phyloP scores from a whole-genome alignment of 306 rosid species.

The Cucumis hystrix region DNA sequence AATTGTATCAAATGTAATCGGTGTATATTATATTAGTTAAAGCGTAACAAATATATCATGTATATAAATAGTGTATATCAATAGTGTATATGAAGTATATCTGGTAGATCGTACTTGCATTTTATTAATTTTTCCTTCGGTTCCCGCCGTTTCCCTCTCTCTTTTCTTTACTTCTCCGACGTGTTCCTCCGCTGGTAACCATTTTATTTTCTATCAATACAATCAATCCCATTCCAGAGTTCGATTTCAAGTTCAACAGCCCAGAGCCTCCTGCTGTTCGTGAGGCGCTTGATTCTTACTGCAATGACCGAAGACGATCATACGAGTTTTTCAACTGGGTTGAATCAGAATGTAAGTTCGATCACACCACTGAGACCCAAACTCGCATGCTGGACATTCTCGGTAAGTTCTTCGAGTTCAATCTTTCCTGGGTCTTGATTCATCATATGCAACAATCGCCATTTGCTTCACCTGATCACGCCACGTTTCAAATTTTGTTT shows the following conservation, averaged over 20 bases:
- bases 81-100: too few species aligned
- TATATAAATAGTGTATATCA: too few species aligned
- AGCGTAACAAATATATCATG: too few species aligned
- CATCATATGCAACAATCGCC: conserved; percentile 42
- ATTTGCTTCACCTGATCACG: conserved; percentile 44
- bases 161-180: conserved; percentile 8
- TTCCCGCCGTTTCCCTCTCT: conserved; percentile 8
- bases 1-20: too few species aligned
- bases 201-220: conserved; percentile 12
- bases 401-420: conserved; percentile 70
- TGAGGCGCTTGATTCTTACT: conserved; percentile 42
- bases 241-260: neutral
- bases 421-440: conserved; percentile 46
- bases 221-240: conserved; percentile 7
- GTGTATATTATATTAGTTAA: too few species aligned
- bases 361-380: conserved; percentile 54
- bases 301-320: conserved; percentile 76
- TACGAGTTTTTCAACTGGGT: conserved; percentile 75
- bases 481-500: conserved; percentile 63
- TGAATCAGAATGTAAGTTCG: conserved; percentile 20
- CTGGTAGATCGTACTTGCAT: too few species aligned
- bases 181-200: conserved; percentile 2
- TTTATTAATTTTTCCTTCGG: neutral
- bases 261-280: conserved; percentile 23
- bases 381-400: conserved; percentile 58